Percentiles rank a stretch among this genome's conserved stretches.
These are phyloP conservation scores for sunflower (Helianthus annuus) DNA, from an alignment of 129 eudicot species.

Conservation along the genomic window DNA sequence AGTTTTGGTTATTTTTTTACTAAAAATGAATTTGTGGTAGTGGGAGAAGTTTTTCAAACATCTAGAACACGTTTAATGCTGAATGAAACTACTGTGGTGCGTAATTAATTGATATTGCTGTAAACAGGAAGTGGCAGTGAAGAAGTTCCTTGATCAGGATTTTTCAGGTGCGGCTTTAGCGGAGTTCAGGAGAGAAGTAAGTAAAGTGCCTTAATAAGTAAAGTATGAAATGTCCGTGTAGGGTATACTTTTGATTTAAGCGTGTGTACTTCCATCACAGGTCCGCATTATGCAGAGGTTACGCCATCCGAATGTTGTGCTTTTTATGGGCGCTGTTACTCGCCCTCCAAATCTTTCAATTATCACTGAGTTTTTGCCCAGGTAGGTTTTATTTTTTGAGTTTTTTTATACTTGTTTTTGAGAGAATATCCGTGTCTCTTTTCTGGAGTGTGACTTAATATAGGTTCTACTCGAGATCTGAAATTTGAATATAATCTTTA, in stretches of 20 bases:
- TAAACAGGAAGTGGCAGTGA: constrained; percentile 96
- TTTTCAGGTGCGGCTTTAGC: constrained; percentile 99
- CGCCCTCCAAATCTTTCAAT: constrained; percentile 98
- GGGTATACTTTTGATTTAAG: constrained; percentile 9
- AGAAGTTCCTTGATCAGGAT: constrained; percentile 98
- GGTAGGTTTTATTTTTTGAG: constrained; percentile 42
- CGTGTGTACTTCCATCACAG: constrained; percentile 38
- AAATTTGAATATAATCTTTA: constrained; percentile 3
- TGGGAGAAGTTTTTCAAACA: constrained; percentile 6
- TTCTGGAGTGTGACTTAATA: constrained; percentile 2
- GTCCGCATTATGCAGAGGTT: constrained; percentile 97
- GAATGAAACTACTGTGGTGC: constrained; percentile 1
- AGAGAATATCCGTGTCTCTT: neutral
- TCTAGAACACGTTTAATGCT: neutral
- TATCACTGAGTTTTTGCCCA: constrained; percentile 90
- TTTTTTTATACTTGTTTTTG: constrained; percentile 2
- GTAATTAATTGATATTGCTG: constrained; percentile 25
- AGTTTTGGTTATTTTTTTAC: constrained; percentile 40
- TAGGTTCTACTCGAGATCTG: neutral
- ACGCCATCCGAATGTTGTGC: constrained; percentile 97
- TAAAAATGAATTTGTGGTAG: constrained; percentile 10
- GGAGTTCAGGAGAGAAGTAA: constrained; percentile 96
- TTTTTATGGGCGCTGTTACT: constrained; percentile 99
- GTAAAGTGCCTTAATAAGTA: constrained; percentile 13
- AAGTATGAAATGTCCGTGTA: neutral